phyloP scores from a whole-genome alignment of 495 filamentous ascomycete genomes.

The Trichoderma virens region DNA sequence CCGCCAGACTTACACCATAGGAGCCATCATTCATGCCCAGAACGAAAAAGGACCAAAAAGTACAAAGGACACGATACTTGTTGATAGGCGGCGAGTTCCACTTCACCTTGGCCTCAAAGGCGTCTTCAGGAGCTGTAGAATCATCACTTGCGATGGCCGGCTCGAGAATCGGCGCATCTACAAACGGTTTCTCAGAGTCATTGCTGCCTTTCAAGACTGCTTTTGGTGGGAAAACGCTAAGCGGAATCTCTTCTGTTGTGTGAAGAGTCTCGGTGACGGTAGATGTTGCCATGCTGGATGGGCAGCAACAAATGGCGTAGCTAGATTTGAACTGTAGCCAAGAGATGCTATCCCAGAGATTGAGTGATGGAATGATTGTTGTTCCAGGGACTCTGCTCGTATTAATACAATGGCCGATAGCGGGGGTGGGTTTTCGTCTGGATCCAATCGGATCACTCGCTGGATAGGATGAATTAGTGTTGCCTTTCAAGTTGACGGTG shows the following conservation, averaged over 20 bases:
- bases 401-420: not conserved
- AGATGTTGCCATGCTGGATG: not conserved
- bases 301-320: not conserved
- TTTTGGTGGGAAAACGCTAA: not conserved
- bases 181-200: not conserved
- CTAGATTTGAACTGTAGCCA: not conserved
- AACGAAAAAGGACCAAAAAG: conserved; percentile 65
- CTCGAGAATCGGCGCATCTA: not conserved
- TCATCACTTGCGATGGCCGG: not conserved
- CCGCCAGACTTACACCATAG: conserved; percentile 55
- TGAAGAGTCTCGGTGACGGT: not conserved
- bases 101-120: conserved; percentile 23
- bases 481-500: not conserved
- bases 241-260: not conserved
- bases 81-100: conserved; percentile 70
- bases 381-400: not conserved
- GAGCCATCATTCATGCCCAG: conserved; percentile 80
- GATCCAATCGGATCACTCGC: not conserved
- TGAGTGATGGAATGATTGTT: not conserved
- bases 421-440: not conserved
- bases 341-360: not conserved
- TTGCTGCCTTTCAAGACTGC: not conserved
- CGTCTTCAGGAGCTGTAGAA: not conserved
- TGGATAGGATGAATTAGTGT: not conserved
- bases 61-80: conserved; percentile 52